Conservation (phyloP, 495 filamentous ascomycete genomes). For the Tuber melanosporum region DNA sequence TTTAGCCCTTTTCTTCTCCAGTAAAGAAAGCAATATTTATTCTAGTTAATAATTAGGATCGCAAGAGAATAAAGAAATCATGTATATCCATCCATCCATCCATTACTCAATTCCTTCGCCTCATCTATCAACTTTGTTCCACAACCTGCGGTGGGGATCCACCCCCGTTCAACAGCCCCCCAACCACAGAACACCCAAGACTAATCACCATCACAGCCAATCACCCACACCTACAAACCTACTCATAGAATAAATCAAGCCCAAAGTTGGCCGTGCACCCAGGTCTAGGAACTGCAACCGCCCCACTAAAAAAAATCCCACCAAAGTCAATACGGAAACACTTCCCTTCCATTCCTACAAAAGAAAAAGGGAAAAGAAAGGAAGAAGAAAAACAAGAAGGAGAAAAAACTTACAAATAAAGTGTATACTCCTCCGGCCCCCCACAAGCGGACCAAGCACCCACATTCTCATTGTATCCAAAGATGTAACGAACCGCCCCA, state of each 20-base stretch:
- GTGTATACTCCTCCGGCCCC: not conserved
- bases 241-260: not conserved
- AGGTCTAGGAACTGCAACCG: not conserved
- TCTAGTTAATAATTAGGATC: not conserved
- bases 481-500: not conserved
- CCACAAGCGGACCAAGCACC: not conserved
- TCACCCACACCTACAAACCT: not conserved
- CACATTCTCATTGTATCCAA: not conserved
- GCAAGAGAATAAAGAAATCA: not conserved
- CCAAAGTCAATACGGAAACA: not conserved
- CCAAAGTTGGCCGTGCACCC: not conserved
- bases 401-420: not conserved
- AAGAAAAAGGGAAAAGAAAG: not conserved
- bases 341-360: not conserved
- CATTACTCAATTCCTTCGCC: not conserved
- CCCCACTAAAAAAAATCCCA: not conserved
- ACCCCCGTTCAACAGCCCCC: not conserved
- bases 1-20: no score
- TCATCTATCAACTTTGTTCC: not conserved
- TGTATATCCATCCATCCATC: not conserved
- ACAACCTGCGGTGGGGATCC: not conserved
- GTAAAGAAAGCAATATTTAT: no score
- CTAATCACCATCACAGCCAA: not conserved
- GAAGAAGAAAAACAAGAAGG: not conserved
- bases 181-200: no score